Evolutionary conservation across 306 rosid species (phyloP).

Genomic region (Vicia sativa): DNA sequence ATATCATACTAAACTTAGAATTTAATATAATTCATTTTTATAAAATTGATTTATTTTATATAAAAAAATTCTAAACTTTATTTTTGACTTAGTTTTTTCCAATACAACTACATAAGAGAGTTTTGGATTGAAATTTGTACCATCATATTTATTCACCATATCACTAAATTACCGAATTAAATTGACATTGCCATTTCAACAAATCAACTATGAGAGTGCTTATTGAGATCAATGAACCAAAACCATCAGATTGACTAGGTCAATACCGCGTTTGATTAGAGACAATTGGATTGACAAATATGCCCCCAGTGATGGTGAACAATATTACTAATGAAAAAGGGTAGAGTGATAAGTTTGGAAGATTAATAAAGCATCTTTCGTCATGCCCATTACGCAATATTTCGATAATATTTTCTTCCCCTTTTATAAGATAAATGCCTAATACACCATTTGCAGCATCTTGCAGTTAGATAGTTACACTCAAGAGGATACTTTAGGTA

Average conservation of each 20-base stretch:
- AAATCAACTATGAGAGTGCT: slow-evolving; percentile 2
- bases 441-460: slow-evolving; percentile 13
- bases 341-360: slow-evolving; percentile 5
- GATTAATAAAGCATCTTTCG: not conserved
- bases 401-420: slow-evolving; percentile 1
- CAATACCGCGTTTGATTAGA: slow-evolving; percentile 15
- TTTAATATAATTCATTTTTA: no score
- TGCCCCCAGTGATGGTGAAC: not conserved
- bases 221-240: slow-evolving; percentile 17
- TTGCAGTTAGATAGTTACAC: slow-evolving; percentile 5
- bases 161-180: not conserved
- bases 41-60: no score
- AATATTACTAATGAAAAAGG: slow-evolving; percentile 18
- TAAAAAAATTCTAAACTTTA: no score
- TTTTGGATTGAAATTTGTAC: no score
- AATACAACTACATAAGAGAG: no score
- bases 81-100: no score
- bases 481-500: slow-evolving; percentile 9
- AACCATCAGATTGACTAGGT: slow-evolving; percentile 39
- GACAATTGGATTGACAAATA: slow-evolving; percentile 10
- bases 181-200: not conserved
- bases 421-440: not conserved
- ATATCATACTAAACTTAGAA: no score
- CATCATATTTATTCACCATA: no score
- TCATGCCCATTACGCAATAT: slow-evolving; percentile 36